These are phyloP conservation scores for Pleurotus cornucopiae DNA, from an alignment of 768 basidiomycete species.

Conservation along the genomic window DNA sequence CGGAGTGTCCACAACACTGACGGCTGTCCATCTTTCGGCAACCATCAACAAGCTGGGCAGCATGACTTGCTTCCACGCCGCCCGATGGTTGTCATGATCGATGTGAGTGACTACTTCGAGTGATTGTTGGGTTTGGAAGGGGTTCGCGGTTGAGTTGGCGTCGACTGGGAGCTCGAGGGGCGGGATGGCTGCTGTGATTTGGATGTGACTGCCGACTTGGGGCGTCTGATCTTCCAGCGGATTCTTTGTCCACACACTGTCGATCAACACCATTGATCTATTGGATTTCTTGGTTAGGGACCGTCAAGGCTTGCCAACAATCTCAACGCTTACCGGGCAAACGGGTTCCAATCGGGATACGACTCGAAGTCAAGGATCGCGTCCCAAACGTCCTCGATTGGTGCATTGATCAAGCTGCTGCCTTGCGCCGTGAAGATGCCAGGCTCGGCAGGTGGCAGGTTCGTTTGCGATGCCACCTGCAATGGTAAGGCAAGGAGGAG, in stretches of 20 bases:
- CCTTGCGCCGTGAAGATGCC: conserved; percentile 34
- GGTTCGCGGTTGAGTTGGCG: conserved; percentile 21
- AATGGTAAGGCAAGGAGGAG: background rate
- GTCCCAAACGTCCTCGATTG: conserved; percentile 44
- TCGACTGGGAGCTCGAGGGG: conserved; percentile 24
- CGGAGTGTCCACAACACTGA: conserved; percentile 17
- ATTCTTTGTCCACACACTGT: conserved; percentile 15
- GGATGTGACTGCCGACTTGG: conserved; percentile 17
- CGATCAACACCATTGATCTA: conserved; percentile 22
- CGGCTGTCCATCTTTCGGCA: conserved; percentile 24
- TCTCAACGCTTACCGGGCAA: conserved; percentile 18
- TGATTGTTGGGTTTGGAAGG: conserved; percentile 20
- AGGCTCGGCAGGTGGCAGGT: conserved; percentile 21
- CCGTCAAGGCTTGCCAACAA: background rate
- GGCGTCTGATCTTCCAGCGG: conserved; percentile 21
- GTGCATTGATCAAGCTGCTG: conserved; percentile 43
- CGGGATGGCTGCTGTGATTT: conserved; percentile 27
- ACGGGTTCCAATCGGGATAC: conserved; percentile 48
- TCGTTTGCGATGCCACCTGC: conserved; percentile 3
- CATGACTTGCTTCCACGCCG: conserved; percentile 23
- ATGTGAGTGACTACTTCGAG: conserved; percentile 27
- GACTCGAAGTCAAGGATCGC: conserved; percentile 45
- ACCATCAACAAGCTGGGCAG: conserved; percentile 21
- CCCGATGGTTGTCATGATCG: conserved; percentile 18
- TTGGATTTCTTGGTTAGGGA: background rate